Base-by-base conservation (phyloP, 257 asterid species). In the Solanum chmielewskii region DNA sequence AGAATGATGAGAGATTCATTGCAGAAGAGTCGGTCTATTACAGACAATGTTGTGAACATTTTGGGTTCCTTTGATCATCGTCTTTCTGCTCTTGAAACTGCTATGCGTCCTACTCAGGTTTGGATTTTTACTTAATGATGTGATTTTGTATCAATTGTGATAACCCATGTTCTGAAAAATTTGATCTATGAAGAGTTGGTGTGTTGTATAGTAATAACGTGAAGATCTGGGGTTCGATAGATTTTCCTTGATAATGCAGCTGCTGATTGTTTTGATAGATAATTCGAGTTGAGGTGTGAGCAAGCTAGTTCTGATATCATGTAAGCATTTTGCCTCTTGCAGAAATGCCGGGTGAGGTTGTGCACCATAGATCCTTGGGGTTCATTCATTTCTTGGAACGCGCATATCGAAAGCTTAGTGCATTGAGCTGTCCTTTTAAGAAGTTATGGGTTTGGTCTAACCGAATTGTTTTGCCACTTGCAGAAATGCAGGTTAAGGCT, bases 31-130 rank as follows among this genome's bases (percentile, higher is more conserved):
- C 92, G 87, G 87, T 87, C 90, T 14, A 91, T 89, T 12, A 91
- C 93, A 1, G 92, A 90, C 56, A 91, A 89, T 83, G 88, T 89
- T 87, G 93, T 91, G 45, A 86, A 91, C 15, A 91, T 91, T 42
- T 85, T 82, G 81, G 93, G 92, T 35, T 91, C 93, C 2, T 91
- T 91, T 70, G 93, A 91, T 69, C 92, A 91, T 56, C 92, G 93
- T n/a, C 91, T 91, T 39, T 90, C 93, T 70, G 92, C 93, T 81
- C 92, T 91, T 25, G 93, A 91, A 78, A 90, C 93, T 44, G 91
- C 93, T 71, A 91, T 91, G 93, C 92, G 91, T 33, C 93, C 93
- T 37, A 91, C 92, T 11, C 93, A 91, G 92, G 93, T 91, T 49
- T 18, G 11, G 39, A 83, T 18, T 31, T 23, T 23, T 23, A 21